Percentiles rank a stretch among this genome's conserved stretches.
These are phyloP conservation scores for Fusarium continuum DNA, from an alignment of 2,329 filamentous ascomycete genomes.

Conservation along the genomic window DNA sequence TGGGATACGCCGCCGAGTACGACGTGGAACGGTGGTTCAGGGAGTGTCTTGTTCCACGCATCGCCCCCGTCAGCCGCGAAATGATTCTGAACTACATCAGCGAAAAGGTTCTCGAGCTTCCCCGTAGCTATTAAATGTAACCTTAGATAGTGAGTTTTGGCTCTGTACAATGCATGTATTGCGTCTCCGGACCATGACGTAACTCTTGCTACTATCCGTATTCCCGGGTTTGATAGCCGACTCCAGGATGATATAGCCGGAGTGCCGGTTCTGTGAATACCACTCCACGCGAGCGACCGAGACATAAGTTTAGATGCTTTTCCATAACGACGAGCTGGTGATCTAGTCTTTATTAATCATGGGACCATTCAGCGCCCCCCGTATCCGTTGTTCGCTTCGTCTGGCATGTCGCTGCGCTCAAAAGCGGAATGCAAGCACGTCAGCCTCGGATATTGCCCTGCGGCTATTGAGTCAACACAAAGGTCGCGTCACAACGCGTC, in stretches of 20 bases:
- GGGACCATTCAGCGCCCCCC: background rate
- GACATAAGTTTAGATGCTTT: background rate
- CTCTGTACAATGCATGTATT: no score
- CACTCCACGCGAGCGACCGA: background rate
- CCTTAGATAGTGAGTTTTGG: no score
- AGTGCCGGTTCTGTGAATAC: background rate
- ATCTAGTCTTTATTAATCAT: background rate
- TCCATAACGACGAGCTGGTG: background rate
- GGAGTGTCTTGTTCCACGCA: constrained; percentile 71
- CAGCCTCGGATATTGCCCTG: background rate
- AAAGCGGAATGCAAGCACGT: background rate
- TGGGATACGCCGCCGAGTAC: constrained; percentile 72
- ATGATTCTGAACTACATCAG: constrained; percentile 81
- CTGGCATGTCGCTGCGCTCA: background rate
- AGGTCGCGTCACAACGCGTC: background rate
- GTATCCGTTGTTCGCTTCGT: background rate
- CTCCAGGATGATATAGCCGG: background rate
- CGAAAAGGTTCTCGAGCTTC: constrained; percentile 73
- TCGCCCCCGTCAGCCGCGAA: constrained; percentile 72
- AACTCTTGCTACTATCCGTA: background rate
- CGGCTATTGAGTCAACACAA: background rate
- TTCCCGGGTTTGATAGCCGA: background rate
- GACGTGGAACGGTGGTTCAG: constrained; percentile 72
- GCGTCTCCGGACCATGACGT: background rate
- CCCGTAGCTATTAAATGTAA: constrained; percentile 68